A percentile compares a stretch with the other conserved stretches of the same genome.
These are phyloP conservation scores for Dactylorhiza incarnata DNA, from an alignment of 106 monocot species.

Conservation along the genomic window DNA sequence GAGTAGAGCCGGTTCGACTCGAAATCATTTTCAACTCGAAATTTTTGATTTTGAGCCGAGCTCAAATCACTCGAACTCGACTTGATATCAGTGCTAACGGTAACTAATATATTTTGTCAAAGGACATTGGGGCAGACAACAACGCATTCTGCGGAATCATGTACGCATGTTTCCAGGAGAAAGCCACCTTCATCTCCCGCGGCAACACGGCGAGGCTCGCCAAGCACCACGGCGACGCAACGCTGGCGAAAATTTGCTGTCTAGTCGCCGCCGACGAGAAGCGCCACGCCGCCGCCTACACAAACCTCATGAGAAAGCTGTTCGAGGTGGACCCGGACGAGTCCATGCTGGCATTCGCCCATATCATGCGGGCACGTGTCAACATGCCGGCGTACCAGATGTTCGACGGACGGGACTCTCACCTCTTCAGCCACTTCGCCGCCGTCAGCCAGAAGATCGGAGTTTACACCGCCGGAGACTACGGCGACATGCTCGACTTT, in stretches of 20 bases:
- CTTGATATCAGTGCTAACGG: no score
- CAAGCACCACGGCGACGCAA: slow-evolving; percentile 3
- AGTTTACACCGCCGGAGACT: slow-evolving; percentile 10
- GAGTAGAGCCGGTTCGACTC: no score
- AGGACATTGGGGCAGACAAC: not conserved
- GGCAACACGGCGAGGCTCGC: slow-evolving; percentile 8
- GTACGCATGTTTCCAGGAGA: slow-evolving; percentile 6
- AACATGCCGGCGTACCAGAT: slow-evolving; percentile 8
- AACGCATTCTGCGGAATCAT: not conserved
- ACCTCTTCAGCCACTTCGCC: slow-evolving; percentile 13
- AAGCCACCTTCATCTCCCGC: not conserved
- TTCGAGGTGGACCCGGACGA: slow-evolving; percentile 7
- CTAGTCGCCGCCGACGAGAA: slow-evolving; percentile 13
- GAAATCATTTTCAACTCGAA: no score
- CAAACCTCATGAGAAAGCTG: not conserved
- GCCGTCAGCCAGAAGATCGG: not conserved
- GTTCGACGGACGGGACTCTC: slow-evolving; percentile 10
- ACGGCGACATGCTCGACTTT: slow-evolving; percentile 1
- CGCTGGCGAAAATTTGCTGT: slow-evolving; percentile 6
- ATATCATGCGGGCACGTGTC: not conserved
- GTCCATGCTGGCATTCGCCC: slow-evolving; percentile 2
- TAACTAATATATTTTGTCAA: no score
- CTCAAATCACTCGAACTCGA: no score
- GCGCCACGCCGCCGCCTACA: slow-evolving; percentile 8
- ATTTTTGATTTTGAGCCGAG: no score